Percentiles rank a stretch among this genome's conserved stretches.
Conservation (phyloP, 805 yeast species). For the Naumovozyma castellii region DNA sequence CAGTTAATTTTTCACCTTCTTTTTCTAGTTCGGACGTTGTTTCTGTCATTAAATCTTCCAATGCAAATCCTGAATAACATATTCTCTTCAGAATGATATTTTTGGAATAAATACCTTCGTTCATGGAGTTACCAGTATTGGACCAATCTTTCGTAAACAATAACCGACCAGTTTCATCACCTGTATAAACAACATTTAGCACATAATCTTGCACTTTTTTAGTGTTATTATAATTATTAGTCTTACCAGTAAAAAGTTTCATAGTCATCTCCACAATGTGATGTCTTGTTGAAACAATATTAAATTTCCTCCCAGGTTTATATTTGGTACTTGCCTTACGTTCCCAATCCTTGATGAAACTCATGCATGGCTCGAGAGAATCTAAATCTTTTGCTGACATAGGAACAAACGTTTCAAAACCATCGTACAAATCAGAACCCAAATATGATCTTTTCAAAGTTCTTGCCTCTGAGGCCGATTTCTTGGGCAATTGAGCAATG, state of each 20-base stretch:
- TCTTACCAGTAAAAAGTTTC: slow-evolving; percentile 14
- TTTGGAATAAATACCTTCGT: slow-evolving; percentile 9
- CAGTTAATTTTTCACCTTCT: not conserved
- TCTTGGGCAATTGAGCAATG: slow-evolving; percentile 5
- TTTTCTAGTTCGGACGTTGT: not conserved
- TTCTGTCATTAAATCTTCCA: slow-evolving; percentile 20
- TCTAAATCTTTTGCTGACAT: slow-evolving; percentile 16
- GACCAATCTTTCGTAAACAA: not conserved
- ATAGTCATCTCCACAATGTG: slow-evolving; percentile 22
- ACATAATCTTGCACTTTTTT: not conserved
- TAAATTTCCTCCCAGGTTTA: slow-evolving; percentile 7
- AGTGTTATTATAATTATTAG: too few species aligned
- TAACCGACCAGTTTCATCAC: not conserved
- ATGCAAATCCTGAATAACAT: slow-evolving; percentile 25
- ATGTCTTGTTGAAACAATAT: slow-evolving; percentile 25
- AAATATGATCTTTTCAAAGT: slow-evolving; percentile 10
- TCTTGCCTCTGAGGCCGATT: slow-evolving; percentile 3
- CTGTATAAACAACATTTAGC: not conserved
- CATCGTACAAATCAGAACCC: slow-evolving; percentile 18
- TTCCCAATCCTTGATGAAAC: slow-evolving; percentile 12
- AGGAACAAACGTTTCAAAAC: slow-evolving; percentile 14
- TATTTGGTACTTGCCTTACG: slow-evolving; percentile 1
- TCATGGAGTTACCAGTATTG: not conserved
- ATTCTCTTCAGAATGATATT: slow-evolving; percentile 9
- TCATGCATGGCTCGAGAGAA: slow-evolving; percentile 15